Conservation (phyloP, 2,329 filamentous ascomycete genomes). For the Aspergillus puulaauensis region DNA sequence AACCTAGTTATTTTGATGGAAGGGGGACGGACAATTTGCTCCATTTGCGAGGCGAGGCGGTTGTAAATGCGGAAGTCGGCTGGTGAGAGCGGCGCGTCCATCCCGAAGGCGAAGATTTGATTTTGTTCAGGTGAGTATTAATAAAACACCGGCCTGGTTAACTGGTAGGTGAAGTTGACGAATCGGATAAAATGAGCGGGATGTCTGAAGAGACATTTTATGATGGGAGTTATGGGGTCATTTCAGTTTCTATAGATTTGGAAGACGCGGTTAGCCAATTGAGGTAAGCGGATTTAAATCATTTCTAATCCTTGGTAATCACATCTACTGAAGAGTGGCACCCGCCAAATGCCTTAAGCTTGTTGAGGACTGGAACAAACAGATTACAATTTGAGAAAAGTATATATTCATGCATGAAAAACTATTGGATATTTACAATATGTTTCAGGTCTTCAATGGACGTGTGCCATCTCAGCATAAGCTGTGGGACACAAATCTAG, state of each 20-base stretch:
- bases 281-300: background rate
- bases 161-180: too few species aligned
- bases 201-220: too few species aligned
- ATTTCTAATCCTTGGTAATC: background rate
- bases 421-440: conserved; percentile 4
- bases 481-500: conserved; percentile 42
- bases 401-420: background rate
- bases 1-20: background rate
- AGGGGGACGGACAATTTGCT: conserved; percentile 60
- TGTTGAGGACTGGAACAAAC: too few species aligned
- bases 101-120: background rate
- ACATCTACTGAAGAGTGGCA: background rate
- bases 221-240: too few species aligned
- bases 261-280: too few species aligned
- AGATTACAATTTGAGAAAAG: too few species aligned
- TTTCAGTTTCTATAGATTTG: too few species aligned
- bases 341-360: background rate
- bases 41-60: conserved; percentile 72
- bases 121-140: background rate
- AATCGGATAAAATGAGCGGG: too few species aligned
- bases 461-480: conserved; percentile 36
- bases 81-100: conserved; percentile 49
- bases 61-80: conserved; percentile 71
- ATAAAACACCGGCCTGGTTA: too few species aligned
- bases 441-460: conserved; percentile 49